These are phyloP conservation scores for Fusarium sp. DNA, from an alignment of 2,329 filamentous ascomycete genomes.

Conservation along the genomic window DNA sequence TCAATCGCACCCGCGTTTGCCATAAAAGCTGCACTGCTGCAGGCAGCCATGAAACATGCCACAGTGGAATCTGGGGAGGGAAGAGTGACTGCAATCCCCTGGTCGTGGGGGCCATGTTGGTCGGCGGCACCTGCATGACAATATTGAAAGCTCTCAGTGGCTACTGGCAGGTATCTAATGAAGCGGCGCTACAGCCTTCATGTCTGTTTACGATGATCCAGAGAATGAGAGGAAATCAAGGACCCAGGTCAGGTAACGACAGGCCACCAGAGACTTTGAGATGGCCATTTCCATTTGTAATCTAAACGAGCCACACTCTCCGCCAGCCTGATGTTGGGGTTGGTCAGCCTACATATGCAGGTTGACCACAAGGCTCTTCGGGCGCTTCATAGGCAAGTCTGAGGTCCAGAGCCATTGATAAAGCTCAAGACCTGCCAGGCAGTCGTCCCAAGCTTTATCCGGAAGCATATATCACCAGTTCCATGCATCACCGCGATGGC, in stretches of 20 bases:
- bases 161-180: too few species aligned
- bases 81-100: neutral
- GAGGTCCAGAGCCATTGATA: fast-evolving
- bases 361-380: neutral
- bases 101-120: neutral
- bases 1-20: neutral
- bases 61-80: neutral
- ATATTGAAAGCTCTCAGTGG: neutral
- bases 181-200: too few species aligned
- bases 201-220: too few species aligned
- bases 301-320: neutral
- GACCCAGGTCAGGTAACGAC: too few species aligned
- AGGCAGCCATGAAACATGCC: neutral
- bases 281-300: neutral
- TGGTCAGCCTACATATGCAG: neutral
- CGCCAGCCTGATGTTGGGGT: neutral
- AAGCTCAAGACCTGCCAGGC: neutral
- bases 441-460: too few species aligned
- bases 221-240: too few species aligned
- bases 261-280: neutral
- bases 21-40: neutral
- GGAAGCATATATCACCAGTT: too few species aligned
- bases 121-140: neutral
- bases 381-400: fast-evolving
- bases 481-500: neutral